phyloP scores from a whole-genome alignment of 164 flowering plant species.

The Aristolochia californica region DNA sequence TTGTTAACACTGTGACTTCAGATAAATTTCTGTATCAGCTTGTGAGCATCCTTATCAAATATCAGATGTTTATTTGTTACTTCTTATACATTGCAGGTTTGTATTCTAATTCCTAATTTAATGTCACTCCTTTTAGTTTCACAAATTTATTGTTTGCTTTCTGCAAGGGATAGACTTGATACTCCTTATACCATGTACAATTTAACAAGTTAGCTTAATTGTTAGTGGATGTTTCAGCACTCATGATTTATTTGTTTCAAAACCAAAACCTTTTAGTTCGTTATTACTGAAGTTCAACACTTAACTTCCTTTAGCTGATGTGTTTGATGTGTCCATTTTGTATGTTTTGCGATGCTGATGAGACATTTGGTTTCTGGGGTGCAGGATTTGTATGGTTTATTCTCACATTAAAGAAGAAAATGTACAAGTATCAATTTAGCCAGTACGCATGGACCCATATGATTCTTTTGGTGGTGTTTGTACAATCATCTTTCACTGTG shows the following conservation, averaged over 20 bases:
- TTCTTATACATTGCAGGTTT: slow-evolving; percentile 84
- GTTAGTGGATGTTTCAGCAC: no score
- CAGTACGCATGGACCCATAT: slow-evolving; percentile 99
- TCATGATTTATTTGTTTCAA: no score
- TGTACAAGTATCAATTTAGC: slow-evolving; percentile 98
- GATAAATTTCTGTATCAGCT: slow-evolving; percentile 61
- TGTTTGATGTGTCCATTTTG: no score
- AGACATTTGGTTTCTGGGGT: neutral
- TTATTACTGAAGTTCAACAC: no score
- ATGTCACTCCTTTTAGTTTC: neutral
- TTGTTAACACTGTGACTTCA: slow-evolving; percentile 75
- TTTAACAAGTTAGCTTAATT: no score
- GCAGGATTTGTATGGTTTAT: slow-evolving; percentile 98
- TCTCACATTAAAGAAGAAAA: slow-evolving; percentile 87
- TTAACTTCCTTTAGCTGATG: no score
- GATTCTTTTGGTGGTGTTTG: slow-evolving; percentile 93
- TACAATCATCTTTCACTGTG: slow-evolving; percentile 85
- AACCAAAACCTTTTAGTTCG: no score
- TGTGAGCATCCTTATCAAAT: slow-evolving; percentile 65
- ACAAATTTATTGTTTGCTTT: neutral
- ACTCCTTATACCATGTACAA: no score
- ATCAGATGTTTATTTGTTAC: slow-evolving; percentile 87
- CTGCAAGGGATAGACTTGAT: no score
- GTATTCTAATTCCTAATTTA: neutral
- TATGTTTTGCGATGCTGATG: no score